Evolutionary conservation across 2,329 filamentous ascomycete genomes (phyloP).

Genomic region (Xylaria hypoxylon): DNA sequence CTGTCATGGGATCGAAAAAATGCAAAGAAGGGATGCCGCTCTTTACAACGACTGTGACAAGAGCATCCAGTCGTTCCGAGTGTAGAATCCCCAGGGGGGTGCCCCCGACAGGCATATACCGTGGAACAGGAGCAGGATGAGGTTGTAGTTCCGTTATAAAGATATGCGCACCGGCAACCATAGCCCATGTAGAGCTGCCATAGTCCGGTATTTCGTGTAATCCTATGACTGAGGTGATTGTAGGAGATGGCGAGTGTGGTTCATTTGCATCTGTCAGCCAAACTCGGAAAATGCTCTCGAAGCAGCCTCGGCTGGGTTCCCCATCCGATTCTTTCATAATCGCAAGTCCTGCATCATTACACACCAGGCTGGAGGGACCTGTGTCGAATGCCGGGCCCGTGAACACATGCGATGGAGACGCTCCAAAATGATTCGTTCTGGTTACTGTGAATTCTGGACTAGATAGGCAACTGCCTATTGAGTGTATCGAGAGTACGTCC

Average conservation of each 20-base stretch:
- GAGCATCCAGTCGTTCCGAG: slow-evolving; percentile 63
- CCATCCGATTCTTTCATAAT: slow-evolving; percentile 42
- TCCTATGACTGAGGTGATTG: slow-evolving; percentile 61
- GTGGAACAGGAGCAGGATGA: slow-evolving; percentile 49
- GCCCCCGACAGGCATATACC: slow-evolving; percentile 50
- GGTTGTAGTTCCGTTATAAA: slow-evolving; percentile 65
- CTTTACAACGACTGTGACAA: slow-evolving; percentile 64
- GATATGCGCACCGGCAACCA: slow-evolving; percentile 63
- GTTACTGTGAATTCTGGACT: slow-evolving; percentile 33
- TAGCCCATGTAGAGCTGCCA: slow-evolving; percentile 59
- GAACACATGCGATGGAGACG: slow-evolving; percentile 46
- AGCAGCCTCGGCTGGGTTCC: slow-evolving; percentile 42
- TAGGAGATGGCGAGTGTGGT: slow-evolving; percentile 58
- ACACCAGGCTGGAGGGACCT: slow-evolving; percentile 58
- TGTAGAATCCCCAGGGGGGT: slow-evolving; percentile 66
- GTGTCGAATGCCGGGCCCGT: slow-evolving; percentile 54
- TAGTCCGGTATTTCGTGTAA: slow-evolving; percentile 56
- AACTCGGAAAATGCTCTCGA: slow-evolving; percentile 59
- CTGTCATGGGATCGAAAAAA: slow-evolving; percentile 69
- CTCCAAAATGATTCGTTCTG: slow-evolving; percentile 44
- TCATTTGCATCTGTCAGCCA: slow-evolving; percentile 65
- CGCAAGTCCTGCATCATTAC: slow-evolving; percentile 48
- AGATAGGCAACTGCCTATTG: slow-evolving; percentile 38
- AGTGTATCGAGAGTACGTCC: slow-evolving; percentile 58
- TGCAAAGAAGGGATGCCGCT: slow-evolving; percentile 61